Percentiles rank a stretch among this genome's conserved stretches.
phyloP scores from a whole-genome alignment of 169 alveolate genomes.

The Eimeria praecox region DNA sequence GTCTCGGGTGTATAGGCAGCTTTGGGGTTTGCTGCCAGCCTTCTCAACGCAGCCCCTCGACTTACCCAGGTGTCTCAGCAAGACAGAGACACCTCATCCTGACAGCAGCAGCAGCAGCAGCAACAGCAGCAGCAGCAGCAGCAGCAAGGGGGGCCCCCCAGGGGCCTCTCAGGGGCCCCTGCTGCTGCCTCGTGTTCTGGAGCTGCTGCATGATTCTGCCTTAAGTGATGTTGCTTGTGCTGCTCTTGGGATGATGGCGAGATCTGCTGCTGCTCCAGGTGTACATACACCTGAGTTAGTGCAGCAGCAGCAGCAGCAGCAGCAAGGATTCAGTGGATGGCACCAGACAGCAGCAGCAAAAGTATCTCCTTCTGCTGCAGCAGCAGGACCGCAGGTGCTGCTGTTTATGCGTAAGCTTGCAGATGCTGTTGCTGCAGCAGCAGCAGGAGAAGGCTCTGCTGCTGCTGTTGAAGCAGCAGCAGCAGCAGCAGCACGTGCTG shows the following conservation, averaged over 20 bases:
- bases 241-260: conserved; percentile 2
- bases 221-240: conserved; percentile 60
- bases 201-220: conserved; percentile 62
- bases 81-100: conserved; percentile 22
- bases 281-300: background rate
- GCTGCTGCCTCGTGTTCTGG: conserved; percentile 8
- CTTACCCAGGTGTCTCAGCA: background rate
- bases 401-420: background rate
- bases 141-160: background rate
- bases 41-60: conserved; percentile 36
- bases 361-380: background rate
- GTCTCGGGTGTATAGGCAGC: conserved; percentile 39
- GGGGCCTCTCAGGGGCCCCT: background rate
- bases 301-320: conserved; percentile 32
- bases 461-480: conserved; percentile 30
- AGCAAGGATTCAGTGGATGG: background rate
- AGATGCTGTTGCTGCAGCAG: conserved; percentile 9
- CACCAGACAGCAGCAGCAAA: background rate
- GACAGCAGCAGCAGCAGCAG: background rate
- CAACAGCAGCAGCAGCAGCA: background rate
- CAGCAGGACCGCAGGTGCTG: background rate
- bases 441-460: background rate
- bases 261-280: conserved; percentile 24
- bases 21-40: conserved; percentile 67
- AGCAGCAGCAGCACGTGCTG: conserved; percentile 24